These are phyloP conservation scores for Dendrocalamus sinicus DNA, from an alignment of 176 grass and related monocot genomes.

Conservation along the genomic window DNA sequence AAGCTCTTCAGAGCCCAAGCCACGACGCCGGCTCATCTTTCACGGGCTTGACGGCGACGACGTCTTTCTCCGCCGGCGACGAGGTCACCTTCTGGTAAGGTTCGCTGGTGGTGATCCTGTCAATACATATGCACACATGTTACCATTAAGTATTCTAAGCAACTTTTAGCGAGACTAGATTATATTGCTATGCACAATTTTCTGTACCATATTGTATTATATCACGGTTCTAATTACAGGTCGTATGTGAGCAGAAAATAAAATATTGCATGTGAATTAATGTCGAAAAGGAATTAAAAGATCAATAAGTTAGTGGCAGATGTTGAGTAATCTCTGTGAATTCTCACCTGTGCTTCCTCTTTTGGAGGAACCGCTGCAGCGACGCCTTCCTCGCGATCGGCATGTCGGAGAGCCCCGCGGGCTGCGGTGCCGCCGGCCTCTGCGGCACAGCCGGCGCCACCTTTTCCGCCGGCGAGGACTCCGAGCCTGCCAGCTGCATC, in stretches of 20 bases:
- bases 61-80: background rate
- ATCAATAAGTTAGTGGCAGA: background rate
- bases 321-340: background rate
- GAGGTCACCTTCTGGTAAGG: conserved; percentile 11
- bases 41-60: background rate
- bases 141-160: background rate
- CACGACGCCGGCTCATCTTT: conserved; percentile 25
- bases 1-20: conserved; percentile 37
- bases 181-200: background rate
- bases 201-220: background rate
- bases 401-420: conserved; percentile 40
- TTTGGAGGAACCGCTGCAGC: conserved; percentile 68
- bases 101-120: background rate
- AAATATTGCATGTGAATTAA: background rate
- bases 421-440: background rate
- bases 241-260: background rate
- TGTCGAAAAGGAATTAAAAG: background rate
- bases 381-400: conserved; percentile 73
- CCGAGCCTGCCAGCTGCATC: conserved; percentile 28
- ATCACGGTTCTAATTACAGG: background rate
- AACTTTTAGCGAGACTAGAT: background rate
- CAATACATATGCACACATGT: background rate
- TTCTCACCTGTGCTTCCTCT: conserved; percentile 67
- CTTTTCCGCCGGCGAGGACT: background rate
- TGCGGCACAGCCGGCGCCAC: background rate